Evolutionary conservation across 805 yeast species (phyloP), one percentile per base, ranked within the genome.

Genomic region (Candida odintsovae): DNA sequence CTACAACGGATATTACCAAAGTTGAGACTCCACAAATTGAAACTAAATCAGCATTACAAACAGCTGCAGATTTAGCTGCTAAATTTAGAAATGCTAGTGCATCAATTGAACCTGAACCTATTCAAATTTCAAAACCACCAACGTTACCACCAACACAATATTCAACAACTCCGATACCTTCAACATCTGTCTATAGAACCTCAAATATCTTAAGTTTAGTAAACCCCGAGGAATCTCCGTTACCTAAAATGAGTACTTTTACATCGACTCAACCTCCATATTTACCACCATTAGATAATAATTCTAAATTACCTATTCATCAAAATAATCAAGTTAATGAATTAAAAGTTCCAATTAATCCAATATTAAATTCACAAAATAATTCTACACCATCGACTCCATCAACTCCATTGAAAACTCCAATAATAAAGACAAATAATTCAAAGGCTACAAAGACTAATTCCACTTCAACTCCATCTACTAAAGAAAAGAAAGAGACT

Each of bases 141-240:
- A n/a, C 41, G 12, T 20, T 20, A 19, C 33, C 33, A n/a, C 16
- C 20, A 12, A 15, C 38, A 23, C 33, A 33, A 18, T 4, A n/a
- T 39, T 4, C 19, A 40, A 6, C 35, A 12, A 36, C 29, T n/a
- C 15, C 44, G n/a, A n/a, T n/a, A n/a, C n/a, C n/a, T n/a, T n/a
- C n/a, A n/a, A n/a, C n/a, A 19, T 11, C 48, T 16, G n/a, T 38
- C 6, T 20, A 31, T 20, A 45, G 41, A n/a, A 40, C 37, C 10
- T n/a, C 51, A n/a, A 45, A 46, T 22, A 38, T 45, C 10, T 40
- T 42, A 29, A 48, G 45, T 28, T 29, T 46, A 13, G 46, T 41
- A 46, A 49, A 36, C 38, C 52, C 28, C 31, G 50, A 47, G 22
- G 44, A 38, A 12, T 10, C 22, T 6, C 15, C 22, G 10, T 19